Conservation (phyloP, 1,284 basidiomycete genomes). For the Tylopilus orsonianus region DNA sequence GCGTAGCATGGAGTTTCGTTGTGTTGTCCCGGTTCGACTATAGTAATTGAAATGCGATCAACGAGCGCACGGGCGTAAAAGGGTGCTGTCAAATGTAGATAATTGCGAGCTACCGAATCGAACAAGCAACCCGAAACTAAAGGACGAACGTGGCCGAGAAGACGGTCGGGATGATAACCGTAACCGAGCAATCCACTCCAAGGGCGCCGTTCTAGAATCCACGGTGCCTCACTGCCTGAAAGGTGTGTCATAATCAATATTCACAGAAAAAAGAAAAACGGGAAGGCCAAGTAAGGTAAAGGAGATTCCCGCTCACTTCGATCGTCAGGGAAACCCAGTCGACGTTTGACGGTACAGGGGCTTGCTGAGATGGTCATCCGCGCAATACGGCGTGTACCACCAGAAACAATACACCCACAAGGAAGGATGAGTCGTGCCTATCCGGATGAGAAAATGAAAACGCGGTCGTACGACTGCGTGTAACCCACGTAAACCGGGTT, state of each 20-base stretch:
- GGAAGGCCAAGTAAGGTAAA: neutral
- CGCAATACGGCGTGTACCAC: neutral
- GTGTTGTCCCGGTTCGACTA: neutral
- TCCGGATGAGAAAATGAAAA: neutral
- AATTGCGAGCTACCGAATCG: constrained; percentile 3
- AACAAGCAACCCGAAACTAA: neutral
- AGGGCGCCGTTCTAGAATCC: constrained; percentile 6
- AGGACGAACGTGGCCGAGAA: neutral
- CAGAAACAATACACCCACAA: constrained; percentile 1
- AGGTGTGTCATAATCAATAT: neutral
- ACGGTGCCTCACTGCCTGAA: neutral
- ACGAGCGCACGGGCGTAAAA: neutral
- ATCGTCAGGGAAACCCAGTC: constrained; percentile 2
- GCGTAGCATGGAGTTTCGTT: neutral
- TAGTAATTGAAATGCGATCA: constrained; percentile 10
- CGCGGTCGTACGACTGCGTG: constrained; percentile 6
- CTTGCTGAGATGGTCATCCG: neutral
- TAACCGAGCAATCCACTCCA: neutral
- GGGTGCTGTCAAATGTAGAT: neutral
- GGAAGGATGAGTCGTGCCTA: neutral
- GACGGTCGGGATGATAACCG: constrained; percentile 9
- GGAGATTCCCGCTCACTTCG: constrained; percentile 2
- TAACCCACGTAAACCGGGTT: constrained; percentile 2
- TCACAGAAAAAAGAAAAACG: neutral
- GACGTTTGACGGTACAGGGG: constrained; percentile 4